A percentile compares a stretch with the other conserved stretches of the same genome.
phyloP scores from a whole-genome alignment of 2,329 filamentous ascomycete species.

The Hymenoscyphus occultus region DNA sequence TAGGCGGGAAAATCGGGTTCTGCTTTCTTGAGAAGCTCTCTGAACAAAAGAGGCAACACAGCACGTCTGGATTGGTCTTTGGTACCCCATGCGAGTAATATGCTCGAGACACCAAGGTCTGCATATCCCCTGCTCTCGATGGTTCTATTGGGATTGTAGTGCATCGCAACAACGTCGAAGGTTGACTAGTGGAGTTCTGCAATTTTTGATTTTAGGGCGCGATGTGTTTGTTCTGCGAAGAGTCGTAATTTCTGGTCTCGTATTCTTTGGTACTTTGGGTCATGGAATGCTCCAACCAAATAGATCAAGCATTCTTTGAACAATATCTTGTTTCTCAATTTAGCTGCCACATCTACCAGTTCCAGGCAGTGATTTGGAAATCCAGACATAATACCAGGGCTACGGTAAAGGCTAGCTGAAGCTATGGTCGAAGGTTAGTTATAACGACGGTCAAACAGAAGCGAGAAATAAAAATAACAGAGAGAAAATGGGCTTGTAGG shows the following conservation, averaged over 20 bases:
- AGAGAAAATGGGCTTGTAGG: neutral
- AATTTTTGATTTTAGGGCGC: neutral
- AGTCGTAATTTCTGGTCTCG: neutral
- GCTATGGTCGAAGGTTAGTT: neutral
- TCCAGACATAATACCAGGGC: neutral
- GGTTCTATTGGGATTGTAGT: too few species aligned
- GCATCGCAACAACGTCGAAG: too few species aligned
- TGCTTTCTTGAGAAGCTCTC: too few species aligned
- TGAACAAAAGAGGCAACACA: too few species aligned
- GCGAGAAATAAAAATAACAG: neutral
- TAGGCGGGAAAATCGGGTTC: too few species aligned
- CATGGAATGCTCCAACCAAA: neutral
- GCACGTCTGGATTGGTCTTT: too few species aligned
- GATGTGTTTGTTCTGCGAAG: neutral
- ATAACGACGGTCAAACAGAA: neutral
- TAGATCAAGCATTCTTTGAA: conserved; percentile 6
- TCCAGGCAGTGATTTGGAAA: neutral
- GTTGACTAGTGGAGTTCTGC: neutral
- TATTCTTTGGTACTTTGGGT: neutral
- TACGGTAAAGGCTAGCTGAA: neutral
- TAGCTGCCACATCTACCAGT: neutral
- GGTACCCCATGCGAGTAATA: too few species aligned
- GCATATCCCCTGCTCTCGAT: too few species aligned
- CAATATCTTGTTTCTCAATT: neutral
- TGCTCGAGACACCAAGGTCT: too few species aligned